phyloP scores from a whole-genome alignment of 495 filamentous ascomycete species.

The Tuber aestivum region DNA sequence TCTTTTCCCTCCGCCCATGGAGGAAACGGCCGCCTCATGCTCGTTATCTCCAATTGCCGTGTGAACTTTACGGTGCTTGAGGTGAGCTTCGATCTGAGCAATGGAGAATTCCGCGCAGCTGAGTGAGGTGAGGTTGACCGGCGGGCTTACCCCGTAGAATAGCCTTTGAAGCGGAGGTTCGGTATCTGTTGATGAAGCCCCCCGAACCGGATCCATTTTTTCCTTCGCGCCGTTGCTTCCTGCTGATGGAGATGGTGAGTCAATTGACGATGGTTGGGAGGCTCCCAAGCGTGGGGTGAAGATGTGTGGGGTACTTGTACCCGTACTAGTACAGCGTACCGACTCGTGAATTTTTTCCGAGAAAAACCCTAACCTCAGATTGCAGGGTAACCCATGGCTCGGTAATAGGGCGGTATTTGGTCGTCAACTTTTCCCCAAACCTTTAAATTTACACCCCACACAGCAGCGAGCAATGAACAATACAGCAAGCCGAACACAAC shows the following conservation, averaged over 20 bases:
- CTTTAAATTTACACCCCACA: too few species aligned
- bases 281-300: not conserved
- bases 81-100: slow-evolving; percentile 1
- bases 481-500: too few species aligned
- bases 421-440: too few species aligned
- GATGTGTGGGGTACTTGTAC: not conserved
- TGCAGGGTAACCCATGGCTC: too few species aligned
- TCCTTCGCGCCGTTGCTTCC: not conserved
- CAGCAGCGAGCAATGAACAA: too few species aligned
- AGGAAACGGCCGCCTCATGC: not conserved
- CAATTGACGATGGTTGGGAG: not conserved
- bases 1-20: not conserved
- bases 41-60: not conserved
- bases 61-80: not conserved
- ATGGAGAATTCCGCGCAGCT: not conserved
- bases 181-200: not conserved
- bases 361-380: too few species aligned
- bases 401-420: too few species aligned
- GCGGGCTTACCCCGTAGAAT: not conserved
- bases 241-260: not conserved
- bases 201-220: not conserved
- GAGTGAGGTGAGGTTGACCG: not conserved
- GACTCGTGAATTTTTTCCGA: too few species aligned
- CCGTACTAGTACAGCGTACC: too few species aligned
- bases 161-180: not conserved